Conservation (phyloP, 495 filamentous ascomycete genomes). For the Polyplosphaeria fusca region DNA sequence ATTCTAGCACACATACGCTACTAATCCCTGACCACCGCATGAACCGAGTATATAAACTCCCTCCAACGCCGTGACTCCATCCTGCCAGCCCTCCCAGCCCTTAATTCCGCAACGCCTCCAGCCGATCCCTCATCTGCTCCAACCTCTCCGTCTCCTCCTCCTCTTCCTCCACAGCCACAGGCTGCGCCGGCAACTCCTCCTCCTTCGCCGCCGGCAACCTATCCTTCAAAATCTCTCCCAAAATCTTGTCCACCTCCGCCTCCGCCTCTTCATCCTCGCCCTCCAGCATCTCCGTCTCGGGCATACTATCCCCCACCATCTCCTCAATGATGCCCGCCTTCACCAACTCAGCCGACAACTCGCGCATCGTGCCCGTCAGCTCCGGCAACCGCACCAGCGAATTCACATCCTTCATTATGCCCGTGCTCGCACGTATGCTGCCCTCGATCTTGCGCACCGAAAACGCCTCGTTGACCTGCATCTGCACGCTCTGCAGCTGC, state of each 20-base stretch:
- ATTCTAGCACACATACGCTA: no score
- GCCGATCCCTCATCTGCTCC: constrained; percentile 84
- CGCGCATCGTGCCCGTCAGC: constrained; percentile 83
- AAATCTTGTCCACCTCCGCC: constrained; percentile 84
- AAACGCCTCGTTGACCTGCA: constrained; percentile 98
- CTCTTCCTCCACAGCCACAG: constrained; percentile 57
- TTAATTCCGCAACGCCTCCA: constrained; percentile 91
- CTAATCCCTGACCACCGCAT: no score
- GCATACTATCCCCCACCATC: constrained; percentile 84
- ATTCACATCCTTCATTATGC: constrained; percentile 98
- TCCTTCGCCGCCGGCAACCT: constrained; percentile 63
- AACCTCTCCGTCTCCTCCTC: constrained; percentile 83
- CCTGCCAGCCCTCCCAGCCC: no score
- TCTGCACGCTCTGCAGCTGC: constrained; percentile 87
- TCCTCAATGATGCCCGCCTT: constrained; percentile 97
- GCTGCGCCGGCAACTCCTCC: constrained; percentile 40
- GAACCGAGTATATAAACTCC: no score
- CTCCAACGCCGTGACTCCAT: no score
- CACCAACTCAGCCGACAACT: constrained; percentile 81
- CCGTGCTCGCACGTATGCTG: constrained; percentile 76
- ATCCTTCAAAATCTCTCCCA: constrained; percentile 84
- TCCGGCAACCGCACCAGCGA: constrained; percentile 78
- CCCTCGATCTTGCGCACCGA: constrained; percentile 95
- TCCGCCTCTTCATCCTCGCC: constrained; percentile 89
- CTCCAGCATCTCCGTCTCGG: constrained; percentile 65